phyloP scores from a whole-genome alignment of 108 stramenopile genomes.

The Nitzschia putrida region DNA sequence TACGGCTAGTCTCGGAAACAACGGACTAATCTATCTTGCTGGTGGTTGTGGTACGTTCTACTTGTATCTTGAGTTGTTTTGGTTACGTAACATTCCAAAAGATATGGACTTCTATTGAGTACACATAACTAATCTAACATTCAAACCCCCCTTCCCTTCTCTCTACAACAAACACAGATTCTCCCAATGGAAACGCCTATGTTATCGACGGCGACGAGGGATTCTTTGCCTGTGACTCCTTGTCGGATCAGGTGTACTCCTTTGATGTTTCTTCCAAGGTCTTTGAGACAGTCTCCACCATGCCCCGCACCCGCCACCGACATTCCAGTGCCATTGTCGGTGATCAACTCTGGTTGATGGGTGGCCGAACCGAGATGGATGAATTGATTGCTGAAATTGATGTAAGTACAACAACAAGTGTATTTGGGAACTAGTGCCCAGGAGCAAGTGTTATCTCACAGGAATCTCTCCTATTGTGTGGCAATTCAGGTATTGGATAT shows the following conservation, averaged over 20 bases:
- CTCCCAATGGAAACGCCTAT: constrained; percentile 40
- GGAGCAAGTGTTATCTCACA: too few species aligned
- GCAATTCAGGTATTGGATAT: constrained; percentile 54
- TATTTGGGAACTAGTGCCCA: too few species aligned
- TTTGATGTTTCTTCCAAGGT: constrained; percentile 24
- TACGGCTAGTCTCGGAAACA: constrained; percentile 8
- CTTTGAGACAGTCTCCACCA: constrained; percentile 35
- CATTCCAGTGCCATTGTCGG: constrained; percentile 48
- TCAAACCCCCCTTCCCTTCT: not conserved
- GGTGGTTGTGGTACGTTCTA: constrained; percentile 61
- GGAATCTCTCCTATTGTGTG: too few species aligned
- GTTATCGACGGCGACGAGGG: constrained; percentile 6
- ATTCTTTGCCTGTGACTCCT: constrained; percentile 31
- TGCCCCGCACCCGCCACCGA: constrained; percentile 56
- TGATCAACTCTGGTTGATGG: constrained; percentile 44
- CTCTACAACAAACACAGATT: constrained; percentile 7
- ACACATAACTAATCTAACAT: not conserved
- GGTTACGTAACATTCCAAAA: not conserved
- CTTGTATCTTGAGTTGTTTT: not conserved
- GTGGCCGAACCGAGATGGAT: constrained; percentile 53
- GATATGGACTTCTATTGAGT: too few species aligned
- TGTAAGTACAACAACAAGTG: constrained; percentile 35
- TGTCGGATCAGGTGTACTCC: constrained; percentile 25
- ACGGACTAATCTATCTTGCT: constrained; percentile 41
- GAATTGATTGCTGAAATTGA: constrained; percentile 54